Evolutionary conservation across 2,329 filamentous ascomycete genomes (phyloP).

Genomic region (Didymella keratinophila): DNA sequence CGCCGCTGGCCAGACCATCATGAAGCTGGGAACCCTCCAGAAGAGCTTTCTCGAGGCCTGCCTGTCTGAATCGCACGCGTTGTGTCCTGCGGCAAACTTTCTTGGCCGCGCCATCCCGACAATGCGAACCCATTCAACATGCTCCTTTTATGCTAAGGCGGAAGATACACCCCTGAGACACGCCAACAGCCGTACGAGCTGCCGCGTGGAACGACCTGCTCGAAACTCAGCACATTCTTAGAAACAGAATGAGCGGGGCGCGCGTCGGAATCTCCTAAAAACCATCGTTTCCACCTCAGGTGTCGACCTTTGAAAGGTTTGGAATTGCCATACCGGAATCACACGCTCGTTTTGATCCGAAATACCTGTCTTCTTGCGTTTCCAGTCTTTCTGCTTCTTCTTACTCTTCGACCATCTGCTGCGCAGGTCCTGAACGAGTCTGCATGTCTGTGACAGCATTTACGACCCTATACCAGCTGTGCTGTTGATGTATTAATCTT

Average conservation of each 20-base stretch:
- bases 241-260: slow-evolving; percentile 43
- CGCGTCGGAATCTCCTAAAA: slow-evolving; percentile 36
- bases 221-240: slow-evolving; percentile 35
- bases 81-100: slow-evolving; percentile 25
- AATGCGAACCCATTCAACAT: slow-evolving; percentile 36
- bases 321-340: slow-evolving; percentile 40
- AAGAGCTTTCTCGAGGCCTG: slow-evolving; percentile 27
- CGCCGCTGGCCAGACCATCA: slow-evolving; percentile 46
- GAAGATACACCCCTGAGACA: slow-evolving; percentile 34
- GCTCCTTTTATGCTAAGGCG: slow-evolving; percentile 30
- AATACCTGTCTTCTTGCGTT: slow-evolving; percentile 27
- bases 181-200: slow-evolving; percentile 31
- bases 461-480: slow-evolving; percentile 44
- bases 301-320: slow-evolving; percentile 42
- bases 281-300: slow-evolving; percentile 39
- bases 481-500: slow-evolving; percentile 47
- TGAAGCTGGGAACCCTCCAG: slow-evolving; percentile 43
- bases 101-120: slow-evolving; percentile 33
- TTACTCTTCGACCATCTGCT: slow-evolving; percentile 44
- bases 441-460: slow-evolving; percentile 44
- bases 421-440: slow-evolving; percentile 47
- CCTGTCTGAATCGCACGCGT: slow-evolving; percentile 29
- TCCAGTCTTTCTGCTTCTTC: slow-evolving; percentile 25
- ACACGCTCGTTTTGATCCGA: slow-evolving; percentile 39
- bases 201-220: slow-evolving; percentile 37